Conservation (phyloP, 2,329 filamentous ascomycete species). For the Claviceps capensis region DNA sequence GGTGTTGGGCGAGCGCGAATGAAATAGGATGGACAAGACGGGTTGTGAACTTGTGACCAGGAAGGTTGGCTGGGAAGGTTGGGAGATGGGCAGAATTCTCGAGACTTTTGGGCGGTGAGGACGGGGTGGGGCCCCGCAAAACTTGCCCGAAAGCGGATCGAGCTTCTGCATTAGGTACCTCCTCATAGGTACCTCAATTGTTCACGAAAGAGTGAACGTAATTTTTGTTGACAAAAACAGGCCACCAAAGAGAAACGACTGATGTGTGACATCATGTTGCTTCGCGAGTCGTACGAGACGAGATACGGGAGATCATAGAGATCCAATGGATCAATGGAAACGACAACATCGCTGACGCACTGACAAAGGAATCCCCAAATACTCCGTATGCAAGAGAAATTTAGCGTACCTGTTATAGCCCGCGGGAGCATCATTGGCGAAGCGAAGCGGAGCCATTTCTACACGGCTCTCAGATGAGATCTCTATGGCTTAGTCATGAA, state of each 20-base stretch:
- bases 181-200: not conserved
- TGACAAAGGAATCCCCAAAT: too few relatives aligned
- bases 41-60: too few relatives aligned
- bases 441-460: too few relatives aligned
- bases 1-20: not conserved
- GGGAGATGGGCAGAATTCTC: slow-evolving; percentile 1
- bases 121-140: not conserved
- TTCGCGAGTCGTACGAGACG: not conserved
- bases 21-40: too few relatives aligned
- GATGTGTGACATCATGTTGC: not conserved
- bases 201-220: not conserved
- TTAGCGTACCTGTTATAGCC: too few relatives aligned
- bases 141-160: not conserved
- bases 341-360: too few relatives aligned
- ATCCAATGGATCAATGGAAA: too few relatives aligned
- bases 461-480: too few relatives aligned
- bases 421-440: too few relatives aligned
- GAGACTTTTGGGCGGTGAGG: slow-evolving; percentile 25
- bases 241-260: not conserved
- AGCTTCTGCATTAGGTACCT: not conserved
- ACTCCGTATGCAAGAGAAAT: too few relatives aligned
- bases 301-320: not conserved
- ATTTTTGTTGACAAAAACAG: not conserved
- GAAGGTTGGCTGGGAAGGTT: not conserved
- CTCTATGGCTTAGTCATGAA: too few relatives aligned